Conservation (phyloP, 2,329 filamentous ascomycete genomes). For the Exophiala calicioides region DNA sequence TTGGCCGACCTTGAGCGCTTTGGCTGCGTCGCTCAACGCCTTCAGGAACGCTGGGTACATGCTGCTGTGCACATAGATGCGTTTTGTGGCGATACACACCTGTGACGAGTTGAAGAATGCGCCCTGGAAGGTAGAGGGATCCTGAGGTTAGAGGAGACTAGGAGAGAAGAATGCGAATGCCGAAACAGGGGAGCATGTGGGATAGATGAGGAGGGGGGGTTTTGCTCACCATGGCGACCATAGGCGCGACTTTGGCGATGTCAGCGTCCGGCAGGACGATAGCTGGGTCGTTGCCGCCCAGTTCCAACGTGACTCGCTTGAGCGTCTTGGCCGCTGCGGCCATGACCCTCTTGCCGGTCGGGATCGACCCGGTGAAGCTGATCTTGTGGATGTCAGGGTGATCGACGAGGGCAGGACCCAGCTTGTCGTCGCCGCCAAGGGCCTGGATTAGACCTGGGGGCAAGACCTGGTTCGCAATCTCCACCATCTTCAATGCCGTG, state of each 20-base stretch:
- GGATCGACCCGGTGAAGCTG: constrained; percentile 62
- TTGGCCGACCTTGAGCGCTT: constrained; percentile 33
- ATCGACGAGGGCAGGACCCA: constrained; percentile 59
- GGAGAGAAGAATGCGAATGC: too few species aligned
- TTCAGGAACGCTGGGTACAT: constrained; percentile 54
- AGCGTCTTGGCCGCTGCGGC: constrained; percentile 56
- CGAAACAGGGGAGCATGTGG: too few species aligned
- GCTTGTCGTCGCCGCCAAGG: constrained; percentile 60
- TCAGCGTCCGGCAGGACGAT: constrained; percentile 62
- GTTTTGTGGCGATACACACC: constrained; percentile 56
- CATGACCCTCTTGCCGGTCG: constrained; percentile 61
- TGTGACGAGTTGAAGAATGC: constrained; percentile 62
- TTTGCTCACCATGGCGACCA: constrained; percentile 44
- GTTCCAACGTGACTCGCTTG: constrained; percentile 62
- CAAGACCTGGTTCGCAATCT: constrained; percentile 60
- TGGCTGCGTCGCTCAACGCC: constrained; percentile 45
- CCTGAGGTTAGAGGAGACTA: too few species aligned
- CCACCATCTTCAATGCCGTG: constrained; percentile 55
- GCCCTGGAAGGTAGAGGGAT: constrained; percentile 30
- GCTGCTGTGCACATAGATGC: constrained; percentile 58
- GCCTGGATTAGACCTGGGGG: constrained; percentile 64
- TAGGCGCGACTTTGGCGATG: constrained; percentile 50
- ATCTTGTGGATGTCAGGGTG: constrained; percentile 64
- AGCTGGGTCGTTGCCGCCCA: constrained; percentile 62
- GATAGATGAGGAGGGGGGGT: background rate